Conservation (phyloP, 805 yeast species). For the Candida methanosorbosa region DNA sequence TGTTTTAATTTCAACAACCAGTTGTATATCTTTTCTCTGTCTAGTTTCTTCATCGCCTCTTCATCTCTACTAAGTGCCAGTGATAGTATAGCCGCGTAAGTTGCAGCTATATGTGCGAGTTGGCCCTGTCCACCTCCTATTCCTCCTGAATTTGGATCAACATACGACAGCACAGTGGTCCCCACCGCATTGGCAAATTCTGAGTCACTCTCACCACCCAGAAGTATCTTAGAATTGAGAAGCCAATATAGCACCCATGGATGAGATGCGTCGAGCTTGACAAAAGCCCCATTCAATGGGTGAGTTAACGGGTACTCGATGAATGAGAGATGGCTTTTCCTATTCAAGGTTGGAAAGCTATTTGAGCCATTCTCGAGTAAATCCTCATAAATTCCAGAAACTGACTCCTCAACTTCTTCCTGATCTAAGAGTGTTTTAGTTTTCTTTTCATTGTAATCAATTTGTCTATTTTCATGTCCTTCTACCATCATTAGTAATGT, state of each 20-base stretch:
- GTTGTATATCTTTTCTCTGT: conserved; percentile 36
- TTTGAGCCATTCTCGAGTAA: conserved; percentile 21
- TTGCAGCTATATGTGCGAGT: conserved; percentile 73
- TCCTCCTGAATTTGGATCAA: conserved; percentile 43
- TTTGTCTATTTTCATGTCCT: conserved; percentile 5
- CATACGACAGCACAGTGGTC: conserved; percentile 19
- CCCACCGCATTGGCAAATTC: conserved; percentile 16
- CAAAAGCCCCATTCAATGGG: conserved; percentile 42
- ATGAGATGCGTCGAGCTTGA: conserved; percentile 75
- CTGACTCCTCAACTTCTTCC: conserved; percentile 26
- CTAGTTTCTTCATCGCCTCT: conserved; percentile 32
- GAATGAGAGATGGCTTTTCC: conserved; percentile 34
- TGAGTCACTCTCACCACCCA: conserved; percentile 26
- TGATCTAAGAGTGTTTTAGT: conserved; percentile 28
- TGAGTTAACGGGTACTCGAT: conserved; percentile 29
- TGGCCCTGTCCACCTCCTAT: conserved; percentile 85
- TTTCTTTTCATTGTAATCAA: conserved; percentile 25
- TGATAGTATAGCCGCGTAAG: conserved; percentile 69
- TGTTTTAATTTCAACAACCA: conserved; percentile 66
- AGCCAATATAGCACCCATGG: conserved; percentile 91
- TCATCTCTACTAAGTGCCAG: conserved; percentile 42
- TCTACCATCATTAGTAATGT: conserved; percentile 16
- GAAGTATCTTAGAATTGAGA: conserved; percentile 39
- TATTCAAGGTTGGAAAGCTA: conserved; percentile 19
- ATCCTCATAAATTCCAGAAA: conserved; percentile 23